phyloP scores from a whole-genome alignment of 2,329 filamentous ascomycete species.

The Lecanosticta acicola region DNA sequence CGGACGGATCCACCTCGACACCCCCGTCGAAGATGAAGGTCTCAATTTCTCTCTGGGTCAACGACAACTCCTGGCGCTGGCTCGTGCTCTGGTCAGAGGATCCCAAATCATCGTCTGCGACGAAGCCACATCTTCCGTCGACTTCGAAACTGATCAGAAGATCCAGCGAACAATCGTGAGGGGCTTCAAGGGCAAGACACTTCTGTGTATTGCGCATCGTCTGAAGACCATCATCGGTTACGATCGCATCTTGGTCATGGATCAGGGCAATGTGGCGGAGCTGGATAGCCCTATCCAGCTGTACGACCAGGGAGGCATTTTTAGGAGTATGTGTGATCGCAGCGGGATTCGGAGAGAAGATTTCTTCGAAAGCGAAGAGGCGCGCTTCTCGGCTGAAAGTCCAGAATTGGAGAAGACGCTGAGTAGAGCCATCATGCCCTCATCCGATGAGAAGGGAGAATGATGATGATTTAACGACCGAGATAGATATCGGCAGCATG shows the following conservation, averaged over 20 bases:
- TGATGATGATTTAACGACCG: neutral
- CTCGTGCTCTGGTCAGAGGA: slow-evolving; percentile 78
- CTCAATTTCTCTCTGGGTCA: slow-evolving; percentile 94
- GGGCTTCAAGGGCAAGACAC: slow-evolving; percentile 78
- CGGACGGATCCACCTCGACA: slow-evolving; percentile 75
- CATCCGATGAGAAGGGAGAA: neutral
- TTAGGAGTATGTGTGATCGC: slow-evolving; percentile 82
- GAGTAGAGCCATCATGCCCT: slow-evolving; percentile 22
- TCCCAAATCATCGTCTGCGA: slow-evolving; percentile 94
- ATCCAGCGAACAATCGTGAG: slow-evolving; percentile 84
- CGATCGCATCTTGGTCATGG: slow-evolving; percentile 96
- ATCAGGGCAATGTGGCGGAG: slow-evolving; percentile 79
- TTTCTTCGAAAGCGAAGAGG: slow-evolving; percentile 35
- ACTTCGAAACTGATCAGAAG: slow-evolving; percentile 95
- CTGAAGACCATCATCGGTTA: slow-evolving; percentile 87
- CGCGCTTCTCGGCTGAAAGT: slow-evolving; percentile 23
- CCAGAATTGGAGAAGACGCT: slow-evolving; percentile 23
- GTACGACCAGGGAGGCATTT: slow-evolving; percentile 71
- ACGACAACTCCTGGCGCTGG: slow-evolving; percentile 90
- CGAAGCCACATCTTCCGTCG: slow-evolving; percentile 87
- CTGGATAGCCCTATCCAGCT: slow-evolving; percentile 69
- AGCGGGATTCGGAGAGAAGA: slow-evolving; percentile 64
- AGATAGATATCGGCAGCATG: neutral
- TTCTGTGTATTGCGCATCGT: slow-evolving; percentile 88
- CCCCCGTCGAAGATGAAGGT: slow-evolving; percentile 83